Evolutionary conservation across 2,329 filamentous ascomycete species (phyloP).

Genomic region (Tolypocladium amazonense): DNA sequence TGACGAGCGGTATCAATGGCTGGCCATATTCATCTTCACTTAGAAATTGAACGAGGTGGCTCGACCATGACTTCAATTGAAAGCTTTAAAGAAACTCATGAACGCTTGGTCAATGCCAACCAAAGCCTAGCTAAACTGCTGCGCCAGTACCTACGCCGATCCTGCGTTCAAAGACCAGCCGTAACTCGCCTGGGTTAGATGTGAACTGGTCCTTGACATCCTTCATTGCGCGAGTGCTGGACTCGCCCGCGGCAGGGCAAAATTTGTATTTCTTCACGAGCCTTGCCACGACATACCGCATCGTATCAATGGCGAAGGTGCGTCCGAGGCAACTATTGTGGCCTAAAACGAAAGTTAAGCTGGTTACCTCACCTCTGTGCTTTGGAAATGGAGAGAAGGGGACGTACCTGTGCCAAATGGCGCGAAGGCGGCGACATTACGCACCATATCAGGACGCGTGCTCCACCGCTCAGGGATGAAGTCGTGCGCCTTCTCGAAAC

Average conservation of each 20-base stretch:
- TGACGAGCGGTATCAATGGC: background rate
- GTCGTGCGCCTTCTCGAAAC: conserved; percentile 13
- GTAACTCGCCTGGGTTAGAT: background rate
- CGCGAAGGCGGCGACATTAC: conserved; percentile 16
- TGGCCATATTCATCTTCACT: background rate
- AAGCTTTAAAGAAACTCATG: background rate
- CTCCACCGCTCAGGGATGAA: conserved; percentile 29
- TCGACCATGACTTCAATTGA: background rate
- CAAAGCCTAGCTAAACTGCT: too few relatives aligned
- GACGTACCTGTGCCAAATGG: conserved; percentile 21
- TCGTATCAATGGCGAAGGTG: background rate
- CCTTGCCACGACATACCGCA: background rate
- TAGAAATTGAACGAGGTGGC: too few relatives aligned
- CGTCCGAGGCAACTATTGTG: background rate
- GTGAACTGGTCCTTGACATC: background rate
- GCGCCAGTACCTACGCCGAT: background rate
- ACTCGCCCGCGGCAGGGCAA: background rate
- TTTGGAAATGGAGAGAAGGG: background rate
- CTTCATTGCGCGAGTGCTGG: background rate
- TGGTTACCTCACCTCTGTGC: background rate
- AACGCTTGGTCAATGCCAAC: background rate
- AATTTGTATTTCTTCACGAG: background rate
- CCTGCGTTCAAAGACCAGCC: background rate
- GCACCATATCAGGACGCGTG: conserved; percentile 18
- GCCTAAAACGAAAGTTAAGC: background rate